Evolutionary conservation across 2,329 filamentous ascomycete genomes (phyloP), one percentile per base, ranked within the genome.

Genomic region (Anthostomella pinea): DNA sequence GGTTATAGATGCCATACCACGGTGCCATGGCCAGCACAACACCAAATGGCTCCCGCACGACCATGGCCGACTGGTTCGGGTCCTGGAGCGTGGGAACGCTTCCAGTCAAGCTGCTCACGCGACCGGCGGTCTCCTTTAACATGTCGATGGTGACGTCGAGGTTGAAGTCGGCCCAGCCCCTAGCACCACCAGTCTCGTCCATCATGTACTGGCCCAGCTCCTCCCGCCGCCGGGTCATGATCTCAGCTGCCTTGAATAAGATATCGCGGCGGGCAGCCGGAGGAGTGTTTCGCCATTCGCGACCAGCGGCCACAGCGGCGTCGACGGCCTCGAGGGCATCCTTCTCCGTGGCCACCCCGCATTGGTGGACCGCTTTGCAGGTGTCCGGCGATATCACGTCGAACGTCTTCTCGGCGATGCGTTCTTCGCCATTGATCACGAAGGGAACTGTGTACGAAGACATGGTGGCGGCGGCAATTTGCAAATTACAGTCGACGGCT

Each of bases 21-120:
- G 88, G 86, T 3, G 84, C 85, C 59, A 94, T 88, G 3, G 79
- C 81, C 19, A 94, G 66, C 11, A 90, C 72, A 6, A 93, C 87
- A 2, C 88, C 88, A 51, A 79, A 88, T 0, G 88, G 87, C 62
- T 90, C 85, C 56, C 81, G 83, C 46, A 82, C 63, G 4, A 94
- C 65, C 48, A 93, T 67, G 0, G 81, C 85, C 31, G 65, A 70
- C 16, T 70, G 70, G 0, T 70, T 72, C 23, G 76, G 68, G 11
- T 75, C 50, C 2, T 49, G 39, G 2, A 59, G 48, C 8, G 54
- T 53, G 4, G 66, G 64, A n/a, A 52, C 47, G 15, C 65, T 55
- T 24, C 51, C 56, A 2, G 58, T 65, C 22, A 59, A 46, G 32
- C 64, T 53, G 11, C 47, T 52, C 6, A 72, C 49, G 17, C 66